These are phyloP conservation scores for Endoconidiophora laricicola DNA, from an alignment of 2,329 filamentous ascomycete genomes.

Conservation along the genomic window DNA sequence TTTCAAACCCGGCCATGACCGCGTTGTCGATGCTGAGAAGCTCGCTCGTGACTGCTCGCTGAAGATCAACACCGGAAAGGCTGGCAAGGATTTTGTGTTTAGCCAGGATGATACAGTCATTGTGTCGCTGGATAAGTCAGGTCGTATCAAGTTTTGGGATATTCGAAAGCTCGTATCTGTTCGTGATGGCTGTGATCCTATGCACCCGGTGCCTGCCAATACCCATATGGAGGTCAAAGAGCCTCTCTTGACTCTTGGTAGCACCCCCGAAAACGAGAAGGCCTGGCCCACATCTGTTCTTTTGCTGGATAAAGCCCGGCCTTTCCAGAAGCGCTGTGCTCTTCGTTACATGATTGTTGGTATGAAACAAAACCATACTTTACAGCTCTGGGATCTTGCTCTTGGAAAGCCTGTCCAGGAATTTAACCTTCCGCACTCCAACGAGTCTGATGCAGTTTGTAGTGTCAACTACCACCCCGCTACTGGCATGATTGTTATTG, in stretches of 20 bases:
- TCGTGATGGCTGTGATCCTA: conserved; percentile 33
- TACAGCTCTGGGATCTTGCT: conserved; percentile 95
- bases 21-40: conserved; percentile 69
- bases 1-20: conserved; percentile 47
- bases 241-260: conserved; percentile 72
- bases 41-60: conserved; percentile 75
- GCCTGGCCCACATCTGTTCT: conserved; percentile 93
- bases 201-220: conserved; percentile 35
- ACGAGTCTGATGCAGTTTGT: conserved; percentile 94
- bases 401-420: conserved; percentile 93
- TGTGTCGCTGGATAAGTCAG: conserved; percentile 91
- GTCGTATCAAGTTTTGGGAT: conserved; percentile 96
- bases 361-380: conserved; percentile 96
- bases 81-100: conserved; percentile 94
- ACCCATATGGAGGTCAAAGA: conserved; percentile 62
- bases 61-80: conserved; percentile 93
- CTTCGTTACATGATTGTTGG: conserved; percentile 92
- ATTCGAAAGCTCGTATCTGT: conserved; percentile 56
- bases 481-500: conserved; percentile 85
- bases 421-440: conserved; percentile 87
- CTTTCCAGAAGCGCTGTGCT: conserved; percentile 77
- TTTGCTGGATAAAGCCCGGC: conserved; percentile 88
- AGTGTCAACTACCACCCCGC: conserved; percentile 87
- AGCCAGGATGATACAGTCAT: conserved; percentile 92
- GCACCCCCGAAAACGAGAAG: conserved; percentile 76